Percentiles rank a stretch among this genome's conserved stretches.
Conservation (phyloP, 2,329 filamentous ascomycete genomes). For the Clonostachys rosea region DNA sequence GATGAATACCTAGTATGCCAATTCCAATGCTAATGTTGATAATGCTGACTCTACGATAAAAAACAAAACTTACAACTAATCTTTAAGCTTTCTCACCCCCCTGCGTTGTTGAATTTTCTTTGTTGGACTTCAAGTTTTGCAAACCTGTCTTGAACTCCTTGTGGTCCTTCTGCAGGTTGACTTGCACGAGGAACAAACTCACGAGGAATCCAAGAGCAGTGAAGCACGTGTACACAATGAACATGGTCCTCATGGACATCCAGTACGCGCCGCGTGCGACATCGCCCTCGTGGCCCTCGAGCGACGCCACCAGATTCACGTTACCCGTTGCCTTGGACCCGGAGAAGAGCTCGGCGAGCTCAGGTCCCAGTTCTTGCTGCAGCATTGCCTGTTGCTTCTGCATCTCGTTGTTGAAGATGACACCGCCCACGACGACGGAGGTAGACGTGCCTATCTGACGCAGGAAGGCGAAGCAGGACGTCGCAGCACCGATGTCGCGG, state of each 20-base stretch:
- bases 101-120: constrained; percentile 4
- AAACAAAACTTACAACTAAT: no score
- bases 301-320: constrained; percentile 47
- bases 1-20: no score
- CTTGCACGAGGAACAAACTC: constrained; percentile 41
- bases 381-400: constrained; percentile 45
- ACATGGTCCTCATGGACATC: constrained; percentile 49
- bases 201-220: constrained; percentile 39
- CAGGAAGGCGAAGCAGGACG: constrained; percentile 62
- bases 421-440: constrained; percentile 69
- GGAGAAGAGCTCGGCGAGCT: constrained; percentile 45
- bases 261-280: constrained; percentile 42
- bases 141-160: constrained; percentile 55
- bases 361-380: constrained; percentile 39
- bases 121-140: constrained; percentile 27
- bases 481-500: constrained; percentile 64
- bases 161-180: constrained; percentile 48
- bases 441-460: constrained; percentile 65
- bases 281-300: constrained; percentile 38
- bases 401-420: constrained; percentile 76
- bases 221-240: constrained; percentile 49
- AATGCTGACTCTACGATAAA: no score
- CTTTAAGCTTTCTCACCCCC: no score
- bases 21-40: no score
- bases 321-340: constrained; percentile 58